Evolutionary conservation across 345 rosid genomes (phyloP).

Genomic region (Heritiera littoralis): DNA sequence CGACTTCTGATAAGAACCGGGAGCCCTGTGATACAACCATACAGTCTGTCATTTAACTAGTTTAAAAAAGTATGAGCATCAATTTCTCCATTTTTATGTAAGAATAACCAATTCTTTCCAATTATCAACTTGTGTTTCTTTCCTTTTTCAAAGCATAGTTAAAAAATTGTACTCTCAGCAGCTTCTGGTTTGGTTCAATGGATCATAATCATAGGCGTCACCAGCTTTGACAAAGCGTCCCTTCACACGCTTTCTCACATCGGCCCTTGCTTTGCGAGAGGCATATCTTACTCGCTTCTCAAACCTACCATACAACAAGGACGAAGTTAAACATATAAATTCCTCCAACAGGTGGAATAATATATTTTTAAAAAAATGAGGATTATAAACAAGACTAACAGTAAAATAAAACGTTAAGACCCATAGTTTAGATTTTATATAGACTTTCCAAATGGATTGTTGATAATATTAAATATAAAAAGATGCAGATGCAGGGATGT

Average conservation of each 20-base stretch:
- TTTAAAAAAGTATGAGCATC: conserved; percentile 18
- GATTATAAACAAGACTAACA: neutral
- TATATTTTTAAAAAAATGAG: too few species aligned
- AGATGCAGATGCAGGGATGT: neutral
- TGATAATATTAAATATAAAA: neutral
- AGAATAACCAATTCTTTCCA: conserved; percentile 24
- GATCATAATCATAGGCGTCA: conserved; percentile 93
- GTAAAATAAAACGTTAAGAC: neutral
- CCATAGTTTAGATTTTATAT: neutral
- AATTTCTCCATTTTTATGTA: conserved; percentile 26
- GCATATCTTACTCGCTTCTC: conserved; percentile 93
- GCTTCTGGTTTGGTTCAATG: conserved; percentile 78
- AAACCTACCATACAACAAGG: conserved; percentile 54
- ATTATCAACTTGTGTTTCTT: conserved; percentile 28
- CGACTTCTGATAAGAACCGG: conserved; percentile 16
- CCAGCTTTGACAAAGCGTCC: conserved; percentile 97
- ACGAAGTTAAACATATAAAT: neutral
- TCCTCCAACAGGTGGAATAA: neutral
- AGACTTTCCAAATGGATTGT: neutral
- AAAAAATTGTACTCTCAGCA: conserved; percentile 50
- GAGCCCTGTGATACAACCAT: conserved; percentile 38
- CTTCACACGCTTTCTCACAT: conserved; percentile 92
- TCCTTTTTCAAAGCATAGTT: conserved; percentile 34
- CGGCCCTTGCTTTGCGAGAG: conserved; percentile 98
- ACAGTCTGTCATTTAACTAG: conserved; percentile 31